Percentiles rank a stretch among this genome's conserved stretches.
Conservation (phyloP, 257 asterid species). For the Anisodus acutangulus region DNA sequence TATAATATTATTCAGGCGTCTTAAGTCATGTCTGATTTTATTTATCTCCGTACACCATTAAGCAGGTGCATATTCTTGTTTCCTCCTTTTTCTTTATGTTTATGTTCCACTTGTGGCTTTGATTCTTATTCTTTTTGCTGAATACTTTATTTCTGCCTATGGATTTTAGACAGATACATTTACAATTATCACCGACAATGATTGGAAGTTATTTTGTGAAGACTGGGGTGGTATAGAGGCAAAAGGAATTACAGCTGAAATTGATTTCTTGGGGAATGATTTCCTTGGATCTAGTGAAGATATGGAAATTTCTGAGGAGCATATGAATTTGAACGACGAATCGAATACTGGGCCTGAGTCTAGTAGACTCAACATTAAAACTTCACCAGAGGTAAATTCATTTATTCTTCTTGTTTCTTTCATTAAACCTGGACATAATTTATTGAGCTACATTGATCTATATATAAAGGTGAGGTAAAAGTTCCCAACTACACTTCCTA, state of each 20-base stretch:
- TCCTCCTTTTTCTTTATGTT: slow-evolving; percentile 12
- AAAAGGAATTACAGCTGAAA: slow-evolving; percentile 66
- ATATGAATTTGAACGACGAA: slow-evolving; percentile 48
- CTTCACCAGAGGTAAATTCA: slow-evolving; percentile 76
- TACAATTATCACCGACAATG: slow-evolving; percentile 70
- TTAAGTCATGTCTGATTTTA: neutral
- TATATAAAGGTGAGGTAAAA: neutral
- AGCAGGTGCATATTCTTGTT: slow-evolving; percentile 15
- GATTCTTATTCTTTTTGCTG: slow-evolving; percentile 9
- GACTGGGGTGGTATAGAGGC: slow-evolving; percentile 81
- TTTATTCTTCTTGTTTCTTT: slow-evolving; percentile 32
- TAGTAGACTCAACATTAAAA: slow-evolving; percentile 57
- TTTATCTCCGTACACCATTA: neutral
- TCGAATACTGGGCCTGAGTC: slow-evolving; percentile 44
- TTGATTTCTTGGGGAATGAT: slow-evolving; percentile 57
- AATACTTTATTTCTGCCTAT: slow-evolving; percentile 26
- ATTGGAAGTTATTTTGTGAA: slow-evolving; percentile 87
- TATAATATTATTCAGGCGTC: neutral
- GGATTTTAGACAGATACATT: slow-evolving; percentile 69
- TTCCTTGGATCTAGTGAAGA: slow-evolving; percentile 50
- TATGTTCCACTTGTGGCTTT: slow-evolving; percentile 21
- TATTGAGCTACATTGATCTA: neutral
- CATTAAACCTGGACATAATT: slow-evolving; percentile 22
- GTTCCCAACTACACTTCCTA: neutral
- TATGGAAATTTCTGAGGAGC: slow-evolving; percentile 59